Conservation (phyloP, 2,329 filamentous ascomycete species). For the Aspergillus tubingensis region DNA sequence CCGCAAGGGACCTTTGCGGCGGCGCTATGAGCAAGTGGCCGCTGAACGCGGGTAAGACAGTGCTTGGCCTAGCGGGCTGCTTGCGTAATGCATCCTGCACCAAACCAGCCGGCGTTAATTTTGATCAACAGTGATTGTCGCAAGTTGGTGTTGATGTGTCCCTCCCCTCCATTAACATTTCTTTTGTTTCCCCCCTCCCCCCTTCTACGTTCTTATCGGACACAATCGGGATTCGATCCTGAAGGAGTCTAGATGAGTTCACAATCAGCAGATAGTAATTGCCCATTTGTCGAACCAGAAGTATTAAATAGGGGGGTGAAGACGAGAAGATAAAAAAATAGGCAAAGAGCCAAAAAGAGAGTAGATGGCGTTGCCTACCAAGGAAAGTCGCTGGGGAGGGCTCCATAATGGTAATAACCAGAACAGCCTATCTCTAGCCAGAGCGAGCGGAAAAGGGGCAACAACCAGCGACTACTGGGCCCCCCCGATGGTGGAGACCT, state of each 20-base stretch:
- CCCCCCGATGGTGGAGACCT: slow-evolving; percentile 13
- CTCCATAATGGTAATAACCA: neutral
- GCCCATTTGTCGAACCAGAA: too few relatives aligned
- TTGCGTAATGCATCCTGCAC: slow-evolving; percentile 39
- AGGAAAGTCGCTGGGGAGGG: neutral
- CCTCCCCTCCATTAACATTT: neutral
- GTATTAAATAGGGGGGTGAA: too few relatives aligned
- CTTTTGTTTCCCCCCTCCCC: neutral
- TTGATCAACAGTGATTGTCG: slow-evolving; percentile 33
- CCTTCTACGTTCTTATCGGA: slow-evolving; percentile 11
- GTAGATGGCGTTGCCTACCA: neutral
- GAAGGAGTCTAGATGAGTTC: neutral
- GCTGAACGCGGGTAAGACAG: slow-evolving; percentile 33
- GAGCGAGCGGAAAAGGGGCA: slow-evolving; percentile 21
- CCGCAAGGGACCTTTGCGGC: slow-evolving; percentile 36
- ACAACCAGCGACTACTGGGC: slow-evolving; percentile 11
- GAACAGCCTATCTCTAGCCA: neutral
- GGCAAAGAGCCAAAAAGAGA: neutral
- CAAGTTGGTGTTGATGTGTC: slow-evolving; percentile 2
- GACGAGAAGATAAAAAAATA: neutral
- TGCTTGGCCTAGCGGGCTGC: slow-evolving; percentile 33
- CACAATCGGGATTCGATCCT: slow-evolving; percentile 4
- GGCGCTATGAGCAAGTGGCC: slow-evolving; percentile 34
- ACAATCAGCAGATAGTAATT: too few relatives aligned
- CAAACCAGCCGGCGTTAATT: slow-evolving; percentile 31